Evolutionary conservation across 2,329 filamentous ascomycete genomes (phyloP), one percentile per base, ranked within the genome.

Genomic region (Ophiocordyceps camponoti-saundersi): DNA sequence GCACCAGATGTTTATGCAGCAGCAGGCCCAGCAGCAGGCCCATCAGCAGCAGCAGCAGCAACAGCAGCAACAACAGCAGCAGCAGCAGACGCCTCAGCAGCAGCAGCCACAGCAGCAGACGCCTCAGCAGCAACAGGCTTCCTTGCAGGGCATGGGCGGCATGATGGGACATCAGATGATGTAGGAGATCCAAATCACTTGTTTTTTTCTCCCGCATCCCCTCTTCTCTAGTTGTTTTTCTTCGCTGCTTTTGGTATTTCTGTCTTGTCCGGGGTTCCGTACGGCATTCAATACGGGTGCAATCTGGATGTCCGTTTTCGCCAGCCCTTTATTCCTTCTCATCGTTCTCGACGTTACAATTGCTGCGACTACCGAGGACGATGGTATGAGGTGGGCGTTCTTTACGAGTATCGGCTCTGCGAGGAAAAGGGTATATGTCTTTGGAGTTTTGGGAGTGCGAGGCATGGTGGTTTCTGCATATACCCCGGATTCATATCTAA

Each of bases 111-210:
- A 61, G 36, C 46, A 47, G 26, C 46, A 61, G 32, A 62, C 63
- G 29, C 61, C 63, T 42, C 57, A 61, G 22, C 56, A 61, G n/a
- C 64, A 68, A 51, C 63, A 68, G 52, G 61, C 60, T 45, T 61
- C 63, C 30, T 69, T 75, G 64, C 69, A 73, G 49, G 68, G 68
- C 7, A 74, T 76, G 67, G 66, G 69, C 46, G 65, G 67, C 23
- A 75, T 77, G 67, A 72, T 73, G 69, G 67, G 67, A 13, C 63
- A 64, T 20, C 68, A 72, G 52, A 68, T 66, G 39, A 71, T 72
- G 67, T 70, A 63, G 57, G 45, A 34, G 43, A 20, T 12, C 13
- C 12, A 16, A 3, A 4, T 22, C 11, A 7, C 12, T 10, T 23
- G 16, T 6, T n/a, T 18, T 30, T 10, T 23, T 12, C 23, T 30